Base-by-base conservation (phyloP, 352 stramenopile genomes). In the Halophytophthora polymorphica region DNA sequence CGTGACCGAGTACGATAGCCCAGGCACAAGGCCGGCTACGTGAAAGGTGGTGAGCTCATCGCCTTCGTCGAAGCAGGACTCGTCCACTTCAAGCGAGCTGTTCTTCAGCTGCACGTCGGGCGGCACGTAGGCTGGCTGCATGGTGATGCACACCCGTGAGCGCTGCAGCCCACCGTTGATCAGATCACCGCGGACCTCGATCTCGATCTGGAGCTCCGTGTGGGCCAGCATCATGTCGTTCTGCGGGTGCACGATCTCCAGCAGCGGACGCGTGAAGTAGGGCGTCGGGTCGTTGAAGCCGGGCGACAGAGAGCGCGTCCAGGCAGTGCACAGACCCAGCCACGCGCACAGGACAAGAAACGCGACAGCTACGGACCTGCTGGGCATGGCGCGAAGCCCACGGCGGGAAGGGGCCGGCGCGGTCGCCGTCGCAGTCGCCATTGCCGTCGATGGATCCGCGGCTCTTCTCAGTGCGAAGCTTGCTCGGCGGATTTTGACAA, bases 161-260 rank as follows among this genome's bases (percentile, higher is more conserved):
- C 68, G 58, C 6, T 43, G 46, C 13, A 73, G 37, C 12, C 48
- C 46, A 2, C 31, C 40, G 3, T 52, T 48, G 13, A 85, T 52
- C 13, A 79, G 36, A 18, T 78, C 66, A 8, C 53, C 48, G 15
- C 74, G 77, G 23, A 89, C 60, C 14, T 57, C 44, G 18, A 92
- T 67, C 38, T 81, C 61, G 45, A 90, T 78, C 3, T 75, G 55
- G 22, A 92, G 54, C 19, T 86, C 67, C 14, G 66, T 76, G 14
- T 22, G 37, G 11, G 53, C 51, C 28, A 88, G 44, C 36, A 88
- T 40, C 52, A 74, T 49, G 54, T 76, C 66, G 46, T 83, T 71
- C 18, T 45, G 63, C 12, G 82, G 82, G 22, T 79, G 70, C 36
- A 84, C 36, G 45, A 92, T 88, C 66, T 90, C 74, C 37, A 83